Conservation (phyloP, 2,329 filamentous ascomycete species). For the Fusarium anthophilum region DNA sequence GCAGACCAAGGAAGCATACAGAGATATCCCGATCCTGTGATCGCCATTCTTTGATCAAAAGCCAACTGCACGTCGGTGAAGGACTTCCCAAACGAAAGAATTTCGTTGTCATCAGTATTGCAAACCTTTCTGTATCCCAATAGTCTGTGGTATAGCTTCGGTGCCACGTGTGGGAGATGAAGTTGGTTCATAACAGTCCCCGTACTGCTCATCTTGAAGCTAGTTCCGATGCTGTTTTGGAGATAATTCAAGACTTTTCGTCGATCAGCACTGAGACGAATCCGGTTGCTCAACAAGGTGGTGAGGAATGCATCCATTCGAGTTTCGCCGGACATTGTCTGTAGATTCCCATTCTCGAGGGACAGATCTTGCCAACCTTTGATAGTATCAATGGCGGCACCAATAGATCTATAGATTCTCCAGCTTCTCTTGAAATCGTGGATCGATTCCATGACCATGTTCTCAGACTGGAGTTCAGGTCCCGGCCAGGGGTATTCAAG, state of each 20-base stretch:
- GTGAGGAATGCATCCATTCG: neutral
- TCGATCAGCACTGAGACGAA: neutral
- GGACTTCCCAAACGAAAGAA: neutral
- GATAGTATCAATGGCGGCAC: rapidly evolving
- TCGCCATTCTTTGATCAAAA: neutral
- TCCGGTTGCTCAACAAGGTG: rapidly evolving
- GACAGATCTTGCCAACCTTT: neutral
- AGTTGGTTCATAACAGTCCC: neutral
- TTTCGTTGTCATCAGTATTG: neutral
- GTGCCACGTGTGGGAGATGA: rapidly evolving
- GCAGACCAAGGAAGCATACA: neutral
- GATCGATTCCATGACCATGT: rapidly evolving
- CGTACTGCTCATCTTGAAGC: neutral
- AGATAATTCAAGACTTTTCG: neutral
- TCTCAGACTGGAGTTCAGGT: neutral
- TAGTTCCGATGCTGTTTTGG: rapidly evolving
- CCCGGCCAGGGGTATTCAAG: neutral
- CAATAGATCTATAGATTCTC: neutral
- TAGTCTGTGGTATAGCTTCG: neutral
- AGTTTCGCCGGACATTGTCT: rapidly evolving
- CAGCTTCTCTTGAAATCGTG: neutral
- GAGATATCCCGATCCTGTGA: neutral
- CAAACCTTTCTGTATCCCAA: neutral
- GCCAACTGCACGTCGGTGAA: neutral
- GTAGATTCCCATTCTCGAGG: rapidly evolving